Evolutionary conservation across 2,329 filamentous ascomycete genomes (phyloP).

Genomic region (Colletotrichum limetticola): DNA sequence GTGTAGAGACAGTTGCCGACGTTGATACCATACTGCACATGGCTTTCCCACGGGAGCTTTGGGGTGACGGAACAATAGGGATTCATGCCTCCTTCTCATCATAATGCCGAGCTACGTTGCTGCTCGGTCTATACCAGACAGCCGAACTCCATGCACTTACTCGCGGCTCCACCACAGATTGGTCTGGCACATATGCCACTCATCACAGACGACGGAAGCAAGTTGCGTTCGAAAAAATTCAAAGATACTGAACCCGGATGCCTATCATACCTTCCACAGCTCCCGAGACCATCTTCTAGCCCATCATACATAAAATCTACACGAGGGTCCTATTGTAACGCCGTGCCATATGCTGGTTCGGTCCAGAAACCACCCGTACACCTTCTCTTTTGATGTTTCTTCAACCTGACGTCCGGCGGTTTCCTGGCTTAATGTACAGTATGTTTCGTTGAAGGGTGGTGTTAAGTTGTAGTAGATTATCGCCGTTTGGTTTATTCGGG

Average conservation of each 20-base stretch:
- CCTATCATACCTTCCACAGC: constrained; percentile 32
- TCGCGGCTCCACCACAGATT: too few species aligned
- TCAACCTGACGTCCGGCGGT: constrained; percentile 20
- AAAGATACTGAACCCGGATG: constrained; percentile 25
- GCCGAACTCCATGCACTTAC: not conserved
- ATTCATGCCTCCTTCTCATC: too few species aligned
- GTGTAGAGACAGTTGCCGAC: too few species aligned
- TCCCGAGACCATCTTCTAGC: constrained; percentile 28
- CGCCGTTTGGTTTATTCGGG: constrained; percentile 8
- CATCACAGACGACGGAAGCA: not conserved
- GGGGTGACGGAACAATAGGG: too few species aligned
- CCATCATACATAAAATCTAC: constrained; percentile 45
- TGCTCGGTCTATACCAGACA: not conserved
- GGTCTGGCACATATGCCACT: too few species aligned
- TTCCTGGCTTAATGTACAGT: constrained; percentile 34
- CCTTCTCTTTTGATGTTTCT: constrained; percentile 31
- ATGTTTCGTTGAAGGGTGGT: constrained; percentile 25
- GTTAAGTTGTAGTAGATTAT: constrained; percentile 8
- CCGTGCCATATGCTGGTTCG: constrained; percentile 48
- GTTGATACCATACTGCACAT: not conserved
- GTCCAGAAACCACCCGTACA: constrained; percentile 30
- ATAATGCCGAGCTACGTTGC: too few species aligned
- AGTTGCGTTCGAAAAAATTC: constrained; percentile 30
- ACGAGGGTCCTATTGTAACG: constrained; percentile 46
- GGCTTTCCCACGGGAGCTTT: too few species aligned